Conservation (phyloP, 805 yeast genomes). For the Blastobotrys muscicola region DNA sequence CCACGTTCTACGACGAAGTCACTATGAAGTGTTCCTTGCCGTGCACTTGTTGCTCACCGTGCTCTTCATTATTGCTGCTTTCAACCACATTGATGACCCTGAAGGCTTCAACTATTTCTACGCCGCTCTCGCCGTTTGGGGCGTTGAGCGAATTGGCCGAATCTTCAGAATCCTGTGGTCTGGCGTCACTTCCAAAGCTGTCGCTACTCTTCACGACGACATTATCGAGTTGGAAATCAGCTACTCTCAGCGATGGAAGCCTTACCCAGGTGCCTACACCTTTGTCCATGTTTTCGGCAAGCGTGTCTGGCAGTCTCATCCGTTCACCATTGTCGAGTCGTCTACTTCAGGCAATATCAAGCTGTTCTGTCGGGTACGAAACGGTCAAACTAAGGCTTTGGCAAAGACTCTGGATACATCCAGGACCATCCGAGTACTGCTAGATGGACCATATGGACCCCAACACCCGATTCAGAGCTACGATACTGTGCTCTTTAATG, state of each 20-base stretch:
- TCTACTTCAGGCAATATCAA: conserved; percentile 10
- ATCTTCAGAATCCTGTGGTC: conserved; percentile 43
- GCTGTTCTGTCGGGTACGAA: conserved; percentile 11
- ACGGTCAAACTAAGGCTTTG: conserved; percentile 13
- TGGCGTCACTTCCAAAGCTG: conserved; percentile 36
- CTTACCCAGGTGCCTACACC: conserved; percentile 46
- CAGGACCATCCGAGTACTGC: conserved; percentile 5
- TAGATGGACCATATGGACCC: conserved; percentile 60
- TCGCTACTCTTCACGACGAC: conserved; percentile 3
- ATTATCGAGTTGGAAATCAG: conserved; percentile 19
- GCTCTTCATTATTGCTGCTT: conserved; percentile 45
- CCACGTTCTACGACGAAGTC: conserved; percentile 38
- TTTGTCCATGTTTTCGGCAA: conserved; percentile 46
- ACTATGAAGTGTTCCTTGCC: conserved; percentile 50
- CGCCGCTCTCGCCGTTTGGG: conserved; percentile 58
- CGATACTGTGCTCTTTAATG: conserved; percentile 34
- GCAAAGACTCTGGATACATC: conserved; percentile 5
- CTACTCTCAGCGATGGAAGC: conserved; percentile 38
- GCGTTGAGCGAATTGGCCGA: conserved; percentile 51
- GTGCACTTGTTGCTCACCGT: conserved; percentile 47
- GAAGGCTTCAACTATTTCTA: conserved; percentile 30
- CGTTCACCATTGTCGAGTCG: conserved; percentile 41
- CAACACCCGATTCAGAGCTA: conserved; percentile 31
- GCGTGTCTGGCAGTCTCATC: conserved; percentile 64
- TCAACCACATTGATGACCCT: conserved; percentile 37